phyloP scores from a whole-genome alignment of 2,329 filamentous ascomycete species.

The Xylariaceae sp. region DNA sequence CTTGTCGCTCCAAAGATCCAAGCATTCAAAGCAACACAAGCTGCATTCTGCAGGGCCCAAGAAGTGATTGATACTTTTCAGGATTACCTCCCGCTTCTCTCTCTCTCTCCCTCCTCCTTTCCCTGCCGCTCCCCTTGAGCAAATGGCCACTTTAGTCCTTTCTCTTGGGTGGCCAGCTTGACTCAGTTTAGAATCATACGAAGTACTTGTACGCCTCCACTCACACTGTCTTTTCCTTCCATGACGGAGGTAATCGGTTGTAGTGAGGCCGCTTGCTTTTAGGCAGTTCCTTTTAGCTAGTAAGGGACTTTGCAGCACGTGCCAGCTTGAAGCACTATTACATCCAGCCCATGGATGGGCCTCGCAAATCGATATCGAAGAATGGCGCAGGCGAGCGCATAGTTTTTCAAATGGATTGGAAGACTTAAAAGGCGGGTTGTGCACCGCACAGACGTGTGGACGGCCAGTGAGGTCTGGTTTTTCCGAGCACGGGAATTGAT shows the following conservation, averaged over 20 bases:
- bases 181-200: conserved; percentile 13
- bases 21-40: conserved; percentile 1
- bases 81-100: conserved; percentile 13
- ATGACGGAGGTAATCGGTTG: neutral
- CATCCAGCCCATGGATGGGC: neutral
- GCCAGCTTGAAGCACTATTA: neutral
- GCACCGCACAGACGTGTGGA: too few relatives aligned
- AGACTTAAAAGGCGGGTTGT: too few relatives aligned
- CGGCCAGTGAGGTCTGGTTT: too few relatives aligned
- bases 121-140: too few relatives aligned
- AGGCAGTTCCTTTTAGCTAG: neutral
- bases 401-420: too few relatives aligned
- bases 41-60: conserved; percentile 17
- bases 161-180: too few relatives aligned
- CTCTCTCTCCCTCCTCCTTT: conserved; percentile 12
- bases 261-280: neutral
- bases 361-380: neutral
- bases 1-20: conserved; percentile 10
- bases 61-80: conserved; percentile 17
- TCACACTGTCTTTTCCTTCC: conserved; percentile 12
- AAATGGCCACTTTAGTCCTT: too few relatives aligned
- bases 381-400: conserved; percentile 1
- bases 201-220: conserved; percentile 16
- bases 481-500: too few relatives aligned
- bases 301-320: neutral